These are phyloP conservation scores for Aureobasidium lini DNA, from an alignment of 2,329 filamentous ascomycete genomes.

Conservation along the genomic window DNA sequence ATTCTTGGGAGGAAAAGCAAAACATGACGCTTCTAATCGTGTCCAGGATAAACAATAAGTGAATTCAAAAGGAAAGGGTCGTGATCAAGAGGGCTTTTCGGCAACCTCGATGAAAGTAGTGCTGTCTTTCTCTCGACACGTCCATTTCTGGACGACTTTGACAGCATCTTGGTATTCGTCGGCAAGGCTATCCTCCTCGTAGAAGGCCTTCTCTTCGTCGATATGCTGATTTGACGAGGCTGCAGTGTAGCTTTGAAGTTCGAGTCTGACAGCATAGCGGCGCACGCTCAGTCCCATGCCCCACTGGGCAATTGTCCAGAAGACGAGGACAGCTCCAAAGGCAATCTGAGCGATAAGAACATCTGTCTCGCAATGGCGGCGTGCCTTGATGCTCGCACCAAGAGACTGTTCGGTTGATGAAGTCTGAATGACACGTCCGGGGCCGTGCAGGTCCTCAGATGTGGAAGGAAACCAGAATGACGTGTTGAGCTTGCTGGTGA, in stretches of 20 bases:
- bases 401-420: not conserved
- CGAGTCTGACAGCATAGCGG: constrained; percentile 14
- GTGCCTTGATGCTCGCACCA: not conserved
- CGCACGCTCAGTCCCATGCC: constrained; percentile 12
- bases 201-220: constrained; percentile 12
- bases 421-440: constrained; percentile 2
- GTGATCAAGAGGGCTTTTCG: constrained; percentile 2
- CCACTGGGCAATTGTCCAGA: constrained; percentile 49
- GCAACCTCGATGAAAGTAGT: not conserved
- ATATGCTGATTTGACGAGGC: not conserved
- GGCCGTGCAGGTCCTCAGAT: not conserved
- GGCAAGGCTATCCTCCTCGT: constrained; percentile 9
- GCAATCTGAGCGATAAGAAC: constrained; percentile 18
- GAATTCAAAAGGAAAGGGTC: not conserved
- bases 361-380: constrained; percentile 9
- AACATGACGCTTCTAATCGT: constrained; percentile 4
- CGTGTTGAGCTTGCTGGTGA: constrained; percentile 6
- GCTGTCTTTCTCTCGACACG: not conserved
- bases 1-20: not conserved
- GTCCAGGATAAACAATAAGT: not conserved
- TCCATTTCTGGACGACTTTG: not conserved
- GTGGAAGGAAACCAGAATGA: constrained; percentile 3
- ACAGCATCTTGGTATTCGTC: constrained; percentile 4
- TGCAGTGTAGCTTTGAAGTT: not conserved
- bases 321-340: constrained; percentile 32